These are phyloP conservation scores for Hortiboletus campestris DNA, from an alignment of 768 basidiomycete species.

Conservation along the genomic window DNA sequence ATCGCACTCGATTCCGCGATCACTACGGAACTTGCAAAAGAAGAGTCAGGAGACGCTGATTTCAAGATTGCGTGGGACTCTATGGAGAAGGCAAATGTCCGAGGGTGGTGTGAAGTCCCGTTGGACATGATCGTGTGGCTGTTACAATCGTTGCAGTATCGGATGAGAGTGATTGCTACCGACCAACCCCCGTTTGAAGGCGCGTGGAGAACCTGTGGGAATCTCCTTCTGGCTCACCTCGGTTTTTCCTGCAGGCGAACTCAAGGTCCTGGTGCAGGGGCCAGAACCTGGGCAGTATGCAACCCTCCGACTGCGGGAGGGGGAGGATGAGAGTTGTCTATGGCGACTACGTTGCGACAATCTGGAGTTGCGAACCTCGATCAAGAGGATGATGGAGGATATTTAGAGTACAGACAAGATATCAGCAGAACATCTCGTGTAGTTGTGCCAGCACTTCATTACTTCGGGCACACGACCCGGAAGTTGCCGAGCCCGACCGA, in stretches of 20 bases:
- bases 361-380: slow-evolving; percentile 37
- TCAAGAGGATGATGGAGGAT: slow-evolving; percentile 43
- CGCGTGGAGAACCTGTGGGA: slow-evolving; percentile 23
- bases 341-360: slow-evolving; percentile 66
- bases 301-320: slow-evolving; percentile 56
- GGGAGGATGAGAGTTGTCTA: slow-evolving; percentile 68
- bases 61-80: slow-evolving; percentile 61
- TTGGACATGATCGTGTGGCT: slow-evolving; percentile 53
- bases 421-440: background rate
- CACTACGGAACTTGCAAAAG: slow-evolving; percentile 43
- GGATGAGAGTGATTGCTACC: slow-evolving; percentile 49
- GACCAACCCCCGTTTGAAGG: slow-evolving; percentile 63
- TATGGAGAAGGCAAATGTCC: slow-evolving; percentile 41
- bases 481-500: too few species aligned
- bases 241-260: slow-evolving; percentile 47
- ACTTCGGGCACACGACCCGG: too few species aligned
- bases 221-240: background rate
- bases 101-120: slow-evolving; percentile 69
- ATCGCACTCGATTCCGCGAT: slow-evolving; percentile 77
- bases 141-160: slow-evolving; percentile 47
- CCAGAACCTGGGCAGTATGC: slow-evolving; percentile 27
- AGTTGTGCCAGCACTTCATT: background rate
- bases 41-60: slow-evolving; percentile 27
- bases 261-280: slow-evolving; percentile 53
- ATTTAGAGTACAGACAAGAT: slow-evolving; percentile 8